Evolutionary conservation across 345 rosid species (phyloP).

Genomic region (Murraya paniculata): DNA sequence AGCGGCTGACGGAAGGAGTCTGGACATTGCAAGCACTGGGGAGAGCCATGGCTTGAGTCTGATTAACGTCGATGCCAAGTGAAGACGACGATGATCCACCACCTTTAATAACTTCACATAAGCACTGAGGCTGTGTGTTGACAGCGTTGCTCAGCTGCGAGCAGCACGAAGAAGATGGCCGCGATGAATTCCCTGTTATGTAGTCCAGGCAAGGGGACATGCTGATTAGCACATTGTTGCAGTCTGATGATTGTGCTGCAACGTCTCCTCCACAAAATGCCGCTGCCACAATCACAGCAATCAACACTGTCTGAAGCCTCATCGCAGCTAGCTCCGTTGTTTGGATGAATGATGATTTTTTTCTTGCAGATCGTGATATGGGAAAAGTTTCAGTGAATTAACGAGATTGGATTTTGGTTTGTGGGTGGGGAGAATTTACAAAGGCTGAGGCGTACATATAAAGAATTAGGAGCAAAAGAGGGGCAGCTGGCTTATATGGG

Average conservation of each 20-base stretch:
- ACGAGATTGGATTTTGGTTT: background rate
- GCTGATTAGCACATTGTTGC: conserved; percentile 20
- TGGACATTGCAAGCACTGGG: conserved; percentile 31
- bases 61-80: conserved; percentile 28
- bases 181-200: conserved; percentile 25
- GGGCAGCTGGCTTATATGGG: conserved; percentile 3
- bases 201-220: conserved; percentile 27
- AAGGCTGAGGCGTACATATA: background rate
- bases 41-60: conserved; percentile 33
- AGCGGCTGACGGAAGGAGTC: conserved; percentile 22
- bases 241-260: conserved; percentile 14
- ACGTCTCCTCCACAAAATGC: conserved; percentile 3
- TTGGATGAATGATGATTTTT: too few relatives aligned
- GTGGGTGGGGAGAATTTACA: background rate
- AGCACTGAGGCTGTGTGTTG: conserved; percentile 26
- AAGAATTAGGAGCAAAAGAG: background rate
- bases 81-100: conserved; percentile 16
- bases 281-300: background rate
- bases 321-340: background rate
- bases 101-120: conserved; percentile 27
- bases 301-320: background rate
- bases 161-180: conserved; percentile 32
- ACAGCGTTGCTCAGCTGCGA: conserved; percentile 23
- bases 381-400: background rate
- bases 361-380: background rate